A percentile compares a stretch with the other conserved stretches of the same genome.
Conservation (phyloP, 768 basidiomycete genomes). For the Leccinum truebloodii region DNA sequence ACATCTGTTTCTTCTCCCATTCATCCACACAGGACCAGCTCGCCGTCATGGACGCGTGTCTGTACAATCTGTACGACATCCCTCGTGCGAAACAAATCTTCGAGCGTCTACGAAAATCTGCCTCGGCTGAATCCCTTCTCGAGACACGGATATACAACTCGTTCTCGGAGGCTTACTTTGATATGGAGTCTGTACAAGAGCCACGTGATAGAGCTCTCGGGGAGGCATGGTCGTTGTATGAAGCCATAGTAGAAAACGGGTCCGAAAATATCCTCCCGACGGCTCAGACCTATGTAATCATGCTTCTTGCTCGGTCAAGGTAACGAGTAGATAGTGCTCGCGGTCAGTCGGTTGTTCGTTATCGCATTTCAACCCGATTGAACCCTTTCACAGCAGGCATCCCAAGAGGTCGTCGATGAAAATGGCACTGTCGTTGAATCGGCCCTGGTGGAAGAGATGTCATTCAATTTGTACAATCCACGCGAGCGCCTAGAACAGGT, state of each 20-base stretch:
- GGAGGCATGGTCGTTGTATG: conserved; percentile 65
- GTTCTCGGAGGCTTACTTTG: conserved; percentile 64
- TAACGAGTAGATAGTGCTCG: conserved; percentile 36
- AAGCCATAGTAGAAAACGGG: conserved; percentile 48
- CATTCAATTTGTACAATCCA: conserved; percentile 75
- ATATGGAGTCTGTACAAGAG: conserved; percentile 54
- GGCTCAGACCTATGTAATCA: conserved; percentile 63
- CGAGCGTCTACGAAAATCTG: conserved; percentile 51
- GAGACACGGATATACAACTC: conserved; percentile 57
- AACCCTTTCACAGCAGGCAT: conserved; percentile 9
- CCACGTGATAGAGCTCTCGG: conserved; percentile 48
- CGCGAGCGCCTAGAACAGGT: conserved; percentile 67
- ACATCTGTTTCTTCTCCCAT: conserved; percentile 62
- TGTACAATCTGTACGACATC: conserved; percentile 52
- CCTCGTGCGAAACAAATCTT: conserved; percentile 76
- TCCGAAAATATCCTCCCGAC: conserved; percentile 51
- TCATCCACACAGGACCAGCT: conserved; percentile 66
- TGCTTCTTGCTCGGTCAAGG: conserved; percentile 62
- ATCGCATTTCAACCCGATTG: neutral
- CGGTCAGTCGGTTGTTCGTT: conserved; percentile 28
- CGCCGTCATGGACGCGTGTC: conserved; percentile 80
- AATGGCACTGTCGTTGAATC: conserved; percentile 20
- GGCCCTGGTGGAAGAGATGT: conserved; percentile 42
- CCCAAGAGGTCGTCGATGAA: neutral
- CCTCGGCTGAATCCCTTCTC: conserved; percentile 47